phyloP scores from a whole-genome alignment of 768 basidiomycete species.

The Agaricus bisporus region DNA sequence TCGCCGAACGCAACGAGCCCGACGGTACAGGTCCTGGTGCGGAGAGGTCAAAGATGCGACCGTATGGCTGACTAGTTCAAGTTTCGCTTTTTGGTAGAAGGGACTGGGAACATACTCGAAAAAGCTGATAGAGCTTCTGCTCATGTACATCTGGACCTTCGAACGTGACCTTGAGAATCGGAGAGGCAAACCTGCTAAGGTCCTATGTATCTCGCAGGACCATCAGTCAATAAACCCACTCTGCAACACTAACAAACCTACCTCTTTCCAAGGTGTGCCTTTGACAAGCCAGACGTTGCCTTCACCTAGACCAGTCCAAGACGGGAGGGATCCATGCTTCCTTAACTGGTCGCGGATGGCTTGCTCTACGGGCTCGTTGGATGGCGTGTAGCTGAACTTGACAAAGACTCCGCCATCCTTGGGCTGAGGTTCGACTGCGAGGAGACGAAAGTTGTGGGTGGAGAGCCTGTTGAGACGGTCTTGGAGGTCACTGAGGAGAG shows the following conservation, averaged over 20 bases:
- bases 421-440: slow-evolving; percentile 54
- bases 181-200: slow-evolving; percentile 75
- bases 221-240: not conserved
- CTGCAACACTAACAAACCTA: slow-evolving; percentile 20
- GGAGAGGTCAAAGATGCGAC: slow-evolving; percentile 64
- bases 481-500: slow-evolving; percentile 43
- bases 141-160: slow-evolving; percentile 86
- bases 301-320: slow-evolving; percentile 49
- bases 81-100: not conserved
- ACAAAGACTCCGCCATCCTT: slow-evolving; percentile 91
- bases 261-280: slow-evolving; percentile 80
- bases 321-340: slow-evolving; percentile 51
- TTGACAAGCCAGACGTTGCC: slow-evolving; percentile 67
- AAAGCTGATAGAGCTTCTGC: slow-evolving; percentile 69
- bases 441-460: slow-evolving; percentile 52
- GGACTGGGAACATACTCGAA: slow-evolving; percentile 49
- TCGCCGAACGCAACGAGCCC: slow-evolving; percentile 61
- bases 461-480: slow-evolving; percentile 45
- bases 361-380: slow-evolving; percentile 35
- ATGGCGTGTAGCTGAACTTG: slow-evolving; percentile 49
- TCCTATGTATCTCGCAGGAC: slow-evolving; percentile 44
- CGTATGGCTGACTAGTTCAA: slow-evolving; percentile 51
- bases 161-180: slow-evolving; percentile 70
- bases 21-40: slow-evolving; percentile 56
- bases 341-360: slow-evolving; percentile 37